These are phyloP conservation scores for Nannizzia gypsea DNA, from an alignment of 2,329 filamentous ascomycete species.

Conservation along the genomic window DNA sequence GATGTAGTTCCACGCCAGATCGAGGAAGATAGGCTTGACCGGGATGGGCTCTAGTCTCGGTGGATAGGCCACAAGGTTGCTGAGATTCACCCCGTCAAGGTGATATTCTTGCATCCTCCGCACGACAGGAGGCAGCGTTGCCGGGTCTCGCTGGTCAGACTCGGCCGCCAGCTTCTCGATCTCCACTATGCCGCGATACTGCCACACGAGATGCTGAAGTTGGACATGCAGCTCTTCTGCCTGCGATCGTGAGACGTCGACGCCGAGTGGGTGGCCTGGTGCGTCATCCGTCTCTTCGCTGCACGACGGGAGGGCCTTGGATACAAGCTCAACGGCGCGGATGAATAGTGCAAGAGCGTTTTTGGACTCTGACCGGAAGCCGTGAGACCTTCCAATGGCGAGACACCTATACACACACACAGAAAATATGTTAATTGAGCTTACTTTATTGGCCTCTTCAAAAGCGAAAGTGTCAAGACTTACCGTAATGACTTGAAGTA, in stretches of 20 bases:
- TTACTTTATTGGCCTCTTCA: no score
- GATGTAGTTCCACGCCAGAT: constrained; percentile 96
- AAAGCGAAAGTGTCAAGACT: no score
- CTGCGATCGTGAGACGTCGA: constrained; percentile 53
- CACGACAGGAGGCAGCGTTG: constrained; percentile 50
- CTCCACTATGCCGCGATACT: constrained; percentile 75
- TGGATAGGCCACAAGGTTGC: constrained; percentile 75
- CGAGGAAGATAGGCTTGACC: constrained; percentile 89
- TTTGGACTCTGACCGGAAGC: constrained; percentile 55
- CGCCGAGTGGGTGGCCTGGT: constrained; percentile 46
- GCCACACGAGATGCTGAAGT: constrained; percentile 61
- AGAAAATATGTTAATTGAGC: no score
- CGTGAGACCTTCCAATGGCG: constrained; percentile 74
- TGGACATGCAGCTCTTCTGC: constrained; percentile 48
- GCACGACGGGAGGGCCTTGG: constrained; percentile 37
- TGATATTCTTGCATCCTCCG: constrained; percentile 68
- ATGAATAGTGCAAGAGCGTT: constrained; percentile 79
- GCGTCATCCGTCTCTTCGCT: constrained; percentile 16
- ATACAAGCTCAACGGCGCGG: constrained; percentile 54
- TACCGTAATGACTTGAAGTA: constrained; percentile 87
- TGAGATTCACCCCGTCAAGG: constrained; percentile 56
- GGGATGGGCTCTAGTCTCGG: constrained; percentile 72
- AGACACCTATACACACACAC: constrained; percentile 47
- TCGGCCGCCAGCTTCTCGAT: constrained; percentile 53
- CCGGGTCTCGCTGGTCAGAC: constrained; percentile 32